Conservation (phyloP, 768 basidiomycete species). For the Macrocybe gigantea region DNA sequence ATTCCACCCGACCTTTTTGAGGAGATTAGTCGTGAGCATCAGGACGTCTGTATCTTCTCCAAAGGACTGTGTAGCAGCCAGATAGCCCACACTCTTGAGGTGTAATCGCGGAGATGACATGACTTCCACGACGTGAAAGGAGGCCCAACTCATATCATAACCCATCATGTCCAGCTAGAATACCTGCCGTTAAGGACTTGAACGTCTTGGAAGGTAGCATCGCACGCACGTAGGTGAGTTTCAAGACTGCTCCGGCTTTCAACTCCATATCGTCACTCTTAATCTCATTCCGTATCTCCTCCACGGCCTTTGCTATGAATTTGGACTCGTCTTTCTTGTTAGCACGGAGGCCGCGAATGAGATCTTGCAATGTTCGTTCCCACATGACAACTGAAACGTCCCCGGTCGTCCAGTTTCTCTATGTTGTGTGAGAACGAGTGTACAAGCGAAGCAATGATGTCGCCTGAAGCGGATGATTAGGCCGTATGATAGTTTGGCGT, state of each 20-base stretch:
- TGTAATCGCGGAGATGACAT: conserved; percentile 93
- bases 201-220: background rate
- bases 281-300: conserved; percentile 90
- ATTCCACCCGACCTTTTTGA: conserved; percentile 73
- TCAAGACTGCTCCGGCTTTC: conserved; percentile 92
- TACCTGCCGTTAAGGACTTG: background rate
- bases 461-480: no score
- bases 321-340: conserved; percentile 92
- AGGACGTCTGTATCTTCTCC: conserved; percentile 93
- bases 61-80: conserved; percentile 90
- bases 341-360: conserved; percentile 90
- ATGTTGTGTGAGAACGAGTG: no score
- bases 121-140: conserved; percentile 95
- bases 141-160: conserved; percentile 92
- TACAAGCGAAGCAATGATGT: no score
- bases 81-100: conserved; percentile 92
- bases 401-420: no score
- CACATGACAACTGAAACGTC: conserved; percentile 52
- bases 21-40: conserved; percentile 91
- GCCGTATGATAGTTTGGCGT: no score
- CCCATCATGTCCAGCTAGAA: conserved; percentile 95
- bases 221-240: conserved; percentile 88
- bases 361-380: conserved; percentile 93
- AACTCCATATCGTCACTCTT: conserved; percentile 94
- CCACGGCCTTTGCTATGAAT: conserved; percentile 90